Percentiles rank a stretch among this genome's conserved stretches.
phyloP scores from a whole-genome alignment of 1,139 yeast species.

The Yamadazyma buinensis region DNA sequence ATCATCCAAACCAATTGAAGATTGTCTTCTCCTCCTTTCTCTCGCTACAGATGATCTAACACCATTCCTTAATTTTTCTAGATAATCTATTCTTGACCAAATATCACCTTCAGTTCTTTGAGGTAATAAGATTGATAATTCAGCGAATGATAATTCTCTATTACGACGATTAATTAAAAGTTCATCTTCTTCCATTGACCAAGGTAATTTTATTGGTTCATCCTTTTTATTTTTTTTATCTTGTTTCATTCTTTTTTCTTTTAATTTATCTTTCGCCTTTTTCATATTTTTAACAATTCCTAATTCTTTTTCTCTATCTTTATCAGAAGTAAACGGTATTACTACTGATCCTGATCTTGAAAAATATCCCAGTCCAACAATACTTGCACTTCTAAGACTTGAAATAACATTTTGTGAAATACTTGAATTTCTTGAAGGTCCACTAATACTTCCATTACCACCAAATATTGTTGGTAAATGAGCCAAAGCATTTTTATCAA shows the following conservation, averaged over 20 bases:
- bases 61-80: slow-evolving; percentile 47
- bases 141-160: slow-evolving; percentile 66
- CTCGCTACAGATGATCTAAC: slow-evolving; percentile 32
- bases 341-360: slow-evolving; percentile 46
- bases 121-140: slow-evolving; percentile 68
- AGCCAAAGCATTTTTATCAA: slow-evolving; percentile 36
- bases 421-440: slow-evolving; percentile 42
- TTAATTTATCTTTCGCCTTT: slow-evolving; percentile 9
- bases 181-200: slow-evolving; percentile 73
- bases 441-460: slow-evolving; percentile 38
- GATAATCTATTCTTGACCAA: slow-evolving; percentile 53
- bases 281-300: slow-evolving; percentile 7
- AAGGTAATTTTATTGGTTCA: slow-evolving; percentile 39
- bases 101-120: slow-evolving; percentile 74
- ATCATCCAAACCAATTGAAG: slow-evolving; percentile 43
- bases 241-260: slow-evolving; percentile 5
- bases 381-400: slow-evolving; percentile 41
- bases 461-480: slow-evolving; percentile 46
- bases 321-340: slow-evolving; percentile 34
- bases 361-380: slow-evolving; percentile 37
- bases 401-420: slow-evolving; percentile 37
- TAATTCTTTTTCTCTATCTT: slow-evolving; percentile 21
- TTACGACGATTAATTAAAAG: slow-evolving; percentile 54
- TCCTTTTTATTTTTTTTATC: slow-evolving; percentile 13
- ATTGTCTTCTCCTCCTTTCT: slow-evolving; percentile 34